These are phyloP conservation scores for Hyphopichia fennica DNA, from an alignment of 1,139 yeast species.

Conservation along the genomic window DNA sequence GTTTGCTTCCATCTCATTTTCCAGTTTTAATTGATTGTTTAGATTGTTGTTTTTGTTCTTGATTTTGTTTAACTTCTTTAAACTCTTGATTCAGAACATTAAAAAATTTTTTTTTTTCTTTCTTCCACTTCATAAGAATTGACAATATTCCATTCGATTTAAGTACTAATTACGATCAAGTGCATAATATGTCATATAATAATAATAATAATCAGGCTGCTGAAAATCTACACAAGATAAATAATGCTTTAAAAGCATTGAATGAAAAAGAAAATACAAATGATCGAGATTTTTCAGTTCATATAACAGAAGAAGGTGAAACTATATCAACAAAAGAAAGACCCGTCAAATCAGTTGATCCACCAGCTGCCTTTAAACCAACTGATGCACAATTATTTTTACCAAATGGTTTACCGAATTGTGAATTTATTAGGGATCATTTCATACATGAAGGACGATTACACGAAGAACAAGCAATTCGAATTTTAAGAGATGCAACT, in stretches of 20 bases:
- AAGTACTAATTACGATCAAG: too few relatives aligned
- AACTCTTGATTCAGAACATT: too few relatives aligned
- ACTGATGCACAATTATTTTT: slow-evolving; percentile 66
- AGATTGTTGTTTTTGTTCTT: too few relatives aligned
- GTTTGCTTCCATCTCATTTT: too few relatives aligned
- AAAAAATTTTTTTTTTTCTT: too few relatives aligned
- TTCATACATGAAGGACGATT: slow-evolving; percentile 81
- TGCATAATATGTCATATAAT: background rate
- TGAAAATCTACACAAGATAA: slow-evolving; percentile 55
- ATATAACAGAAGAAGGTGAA: slow-evolving; percentile 71
- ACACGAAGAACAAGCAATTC: slow-evolving; percentile 67
- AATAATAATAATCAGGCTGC: background rate
- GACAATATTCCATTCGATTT: too few relatives aligned
- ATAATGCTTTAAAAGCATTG: slow-evolving; percentile 76
- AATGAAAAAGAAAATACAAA: slow-evolving; percentile 41
- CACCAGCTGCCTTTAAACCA: slow-evolving; percentile 71
- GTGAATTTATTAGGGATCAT: slow-evolving; percentile 70
- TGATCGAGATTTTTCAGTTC: slow-evolving; percentile 50
- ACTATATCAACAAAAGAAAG: slow-evolving; percentile 67
- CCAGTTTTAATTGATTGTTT: too few relatives aligned
- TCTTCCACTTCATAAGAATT: too few relatives aligned
- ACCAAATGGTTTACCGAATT: slow-evolving; percentile 67
- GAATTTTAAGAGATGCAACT: slow-evolving; percentile 70
- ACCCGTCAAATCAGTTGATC: slow-evolving; percentile 59
- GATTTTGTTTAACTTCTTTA: too few relatives aligned